Base-by-base conservation (phyloP, 331 rosid species). In the Quercus phellos region DNA sequence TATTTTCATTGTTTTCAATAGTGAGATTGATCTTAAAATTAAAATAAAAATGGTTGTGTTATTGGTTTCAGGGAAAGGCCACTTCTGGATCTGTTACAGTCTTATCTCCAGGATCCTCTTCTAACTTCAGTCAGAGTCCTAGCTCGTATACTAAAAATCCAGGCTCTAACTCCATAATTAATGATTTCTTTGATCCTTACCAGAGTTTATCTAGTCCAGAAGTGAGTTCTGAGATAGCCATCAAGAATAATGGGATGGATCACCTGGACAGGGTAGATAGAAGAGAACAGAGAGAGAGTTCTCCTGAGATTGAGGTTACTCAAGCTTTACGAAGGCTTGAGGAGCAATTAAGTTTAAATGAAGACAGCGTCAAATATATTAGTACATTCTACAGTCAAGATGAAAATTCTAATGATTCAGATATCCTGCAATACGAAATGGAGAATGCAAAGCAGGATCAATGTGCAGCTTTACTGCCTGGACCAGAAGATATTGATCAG, bases 171-270 rank as follows among this genome's bases (percentile, higher is more conserved):
- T 86, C 88, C 56, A 27, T 74, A 59, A 26, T 77, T 72, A 85
- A 76, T 79, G 88, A 90, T 51, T 72, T 87, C 17, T 68, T 13
- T 67, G 98, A 93, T 66, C 87, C 83, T 69, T 79, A 75, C 76
- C 96, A 82, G n/a, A 91, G 74, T 85, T 85, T 81, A 82, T 86
- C 91, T 51, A 92, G 93, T 78, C 89, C 96, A 67, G 99, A 91
- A 82, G 90, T 88, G 75, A 84, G 88, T 46, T 91, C 99, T 55
- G 89, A 85, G 74, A 51, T 55, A 73, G 83, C 21, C 70, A 76
- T 78, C 76, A 19, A 42, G 29, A 77, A 61, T 71, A 75, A 70
- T 81, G 89, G 75, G 83, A 74, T 55, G 77, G 83, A 76, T 81
- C 81, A 80, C 73, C 68, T 73, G 70, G 84, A 86, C 55, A 85